A percentile compares a stretch with the other conserved stretches of the same genome.
Evolutionary conservation across 257 asterid genomes (phyloP).

Genomic region (Cinchona pubescens): DNA sequence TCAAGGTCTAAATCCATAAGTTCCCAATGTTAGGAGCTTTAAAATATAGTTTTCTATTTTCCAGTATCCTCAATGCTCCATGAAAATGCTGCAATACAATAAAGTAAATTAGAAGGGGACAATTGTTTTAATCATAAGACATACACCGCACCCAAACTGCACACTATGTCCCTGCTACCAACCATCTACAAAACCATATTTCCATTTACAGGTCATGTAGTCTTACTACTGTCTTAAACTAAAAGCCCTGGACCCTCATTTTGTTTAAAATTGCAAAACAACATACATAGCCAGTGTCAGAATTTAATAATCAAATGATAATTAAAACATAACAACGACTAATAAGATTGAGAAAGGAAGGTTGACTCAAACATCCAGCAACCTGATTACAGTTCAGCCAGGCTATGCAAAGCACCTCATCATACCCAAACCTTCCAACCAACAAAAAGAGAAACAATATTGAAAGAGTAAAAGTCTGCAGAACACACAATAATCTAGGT

Average conservation of each 20-base stretch:
- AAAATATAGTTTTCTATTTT: not conserved
- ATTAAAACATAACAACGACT: not conserved
- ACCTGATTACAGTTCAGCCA: not conserved
- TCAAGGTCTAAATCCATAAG: not conserved
- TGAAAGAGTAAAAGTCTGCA: not conserved
- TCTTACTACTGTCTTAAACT: not conserved
- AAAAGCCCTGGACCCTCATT: not conserved
- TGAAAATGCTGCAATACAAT: not conserved
- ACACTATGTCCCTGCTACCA: constrained; percentile 5
- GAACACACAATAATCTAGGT: not conserved
- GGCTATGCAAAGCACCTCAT: constrained; percentile 5
- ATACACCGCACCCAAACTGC: not conserved
- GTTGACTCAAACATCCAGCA: constrained; percentile 4
- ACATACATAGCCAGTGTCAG: not conserved
- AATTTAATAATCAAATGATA: not conserved
- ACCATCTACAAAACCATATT: not conserved
- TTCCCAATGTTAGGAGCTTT: not conserved
- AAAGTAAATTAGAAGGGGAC: not conserved
- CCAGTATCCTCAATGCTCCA: not conserved
- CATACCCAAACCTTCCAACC: constrained; percentile 10
- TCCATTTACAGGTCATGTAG: not conserved
- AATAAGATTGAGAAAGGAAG: not conserved
- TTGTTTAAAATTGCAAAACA: not conserved
- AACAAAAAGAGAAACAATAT: not conserved
- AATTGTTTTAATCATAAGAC: not conserved